Conservation (phyloP, 495 filamentous ascomycete genomes). For the Aspergillus bridgeri region DNA sequence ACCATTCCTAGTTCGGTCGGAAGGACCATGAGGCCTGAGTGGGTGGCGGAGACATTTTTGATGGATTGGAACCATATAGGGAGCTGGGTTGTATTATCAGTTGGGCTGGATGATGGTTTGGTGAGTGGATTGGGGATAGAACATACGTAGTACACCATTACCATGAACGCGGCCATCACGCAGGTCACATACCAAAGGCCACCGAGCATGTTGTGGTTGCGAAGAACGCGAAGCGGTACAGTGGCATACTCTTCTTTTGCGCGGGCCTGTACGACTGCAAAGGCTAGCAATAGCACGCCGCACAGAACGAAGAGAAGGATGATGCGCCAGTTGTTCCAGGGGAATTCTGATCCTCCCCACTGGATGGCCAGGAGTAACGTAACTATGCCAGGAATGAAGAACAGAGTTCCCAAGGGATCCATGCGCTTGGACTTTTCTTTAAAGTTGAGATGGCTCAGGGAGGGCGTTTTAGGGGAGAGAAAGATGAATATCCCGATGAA, state of each 20-base stretch:
- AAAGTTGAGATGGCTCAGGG: neutral
- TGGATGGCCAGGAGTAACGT: constrained; percentile 42
- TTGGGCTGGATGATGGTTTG: neutral
- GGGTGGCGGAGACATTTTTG: constrained; percentile 23
- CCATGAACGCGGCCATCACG: constrained; percentile 7
- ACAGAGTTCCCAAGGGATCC: neutral
- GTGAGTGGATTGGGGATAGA: neutral
- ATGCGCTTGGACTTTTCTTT: neutral
- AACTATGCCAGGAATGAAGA: constrained; percentile 19
- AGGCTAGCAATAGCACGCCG: constrained; percentile 21
- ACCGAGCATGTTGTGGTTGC: constrained; percentile 23
- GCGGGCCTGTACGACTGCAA: constrained; percentile 23
- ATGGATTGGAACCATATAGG: constrained; percentile 37
- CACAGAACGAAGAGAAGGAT: constrained; percentile 37
- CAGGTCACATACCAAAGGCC: constrained; percentile 12
- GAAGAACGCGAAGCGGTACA: constrained; percentile 30
- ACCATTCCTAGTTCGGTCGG: constrained; percentile 27
- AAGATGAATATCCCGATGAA: neutral
- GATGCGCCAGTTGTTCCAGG: constrained; percentile 34
- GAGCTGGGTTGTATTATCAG: constrained; percentile 16
- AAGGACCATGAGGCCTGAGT: constrained; percentile 30
- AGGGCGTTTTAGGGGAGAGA: neutral
- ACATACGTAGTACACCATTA: constrained; percentile 48
- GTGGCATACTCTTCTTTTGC: constrained; percentile 26
- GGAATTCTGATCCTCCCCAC: constrained; percentile 39